Conservation (phyloP, 495 filamentous ascomycete species). For the Annulohypoxylon moriforme region DNA sequence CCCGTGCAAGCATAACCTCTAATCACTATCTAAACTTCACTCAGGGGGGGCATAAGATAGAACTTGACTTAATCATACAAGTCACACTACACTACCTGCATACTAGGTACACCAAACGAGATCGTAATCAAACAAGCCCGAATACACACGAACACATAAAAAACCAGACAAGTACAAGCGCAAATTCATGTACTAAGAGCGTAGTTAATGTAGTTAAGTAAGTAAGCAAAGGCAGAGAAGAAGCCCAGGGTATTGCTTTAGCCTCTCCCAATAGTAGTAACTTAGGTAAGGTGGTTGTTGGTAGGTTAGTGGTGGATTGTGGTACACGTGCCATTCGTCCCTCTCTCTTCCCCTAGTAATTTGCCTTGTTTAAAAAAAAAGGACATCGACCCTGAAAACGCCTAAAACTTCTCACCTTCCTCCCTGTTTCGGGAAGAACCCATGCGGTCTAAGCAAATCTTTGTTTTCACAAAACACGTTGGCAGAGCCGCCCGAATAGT, state of each 20-base stretch:
- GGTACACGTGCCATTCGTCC: constrained; percentile 44
- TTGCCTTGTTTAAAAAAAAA: constrained; percentile 12
- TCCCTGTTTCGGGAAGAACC: background rate
- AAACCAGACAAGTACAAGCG: background rate
- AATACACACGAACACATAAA: too few relatives aligned
- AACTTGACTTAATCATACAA: too few relatives aligned
- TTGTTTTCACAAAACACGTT: constrained; percentile 16
- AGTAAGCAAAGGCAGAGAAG: constrained; percentile 23
- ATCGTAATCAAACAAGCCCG: background rate
- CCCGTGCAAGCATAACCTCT: too few relatives aligned
- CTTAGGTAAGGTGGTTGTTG: background rate
- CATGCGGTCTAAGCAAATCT: constrained; percentile 18
- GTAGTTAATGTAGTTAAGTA: background rate
- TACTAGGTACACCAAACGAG: background rate
- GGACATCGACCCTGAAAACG: background rate
- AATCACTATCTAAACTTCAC: too few relatives aligned
- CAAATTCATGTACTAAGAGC: constrained; percentile 5
- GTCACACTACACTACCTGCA: background rate
- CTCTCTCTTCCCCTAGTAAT: background rate
- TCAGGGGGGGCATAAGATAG: too few relatives aligned
- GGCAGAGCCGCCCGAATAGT: constrained; percentile 9
- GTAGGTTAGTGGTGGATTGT: constrained; percentile 19
- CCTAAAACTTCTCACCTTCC: background rate
- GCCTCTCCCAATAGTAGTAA: constrained; percentile 33
- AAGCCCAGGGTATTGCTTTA: constrained; percentile 44